Conservation (phyloP, 345 rosid species). For the Brassica incana region DNA sequence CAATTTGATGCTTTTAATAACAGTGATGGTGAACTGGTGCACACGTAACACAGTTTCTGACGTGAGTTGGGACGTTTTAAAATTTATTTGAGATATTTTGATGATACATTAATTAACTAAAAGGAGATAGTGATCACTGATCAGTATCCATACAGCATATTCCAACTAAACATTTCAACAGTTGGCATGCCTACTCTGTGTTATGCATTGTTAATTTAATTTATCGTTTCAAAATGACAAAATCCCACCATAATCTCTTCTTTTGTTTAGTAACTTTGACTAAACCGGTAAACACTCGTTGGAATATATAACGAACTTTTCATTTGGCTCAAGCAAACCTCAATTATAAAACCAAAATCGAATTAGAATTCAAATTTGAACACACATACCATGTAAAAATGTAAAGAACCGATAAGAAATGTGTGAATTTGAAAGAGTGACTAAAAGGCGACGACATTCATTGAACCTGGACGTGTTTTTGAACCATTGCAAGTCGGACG, state of each 20-base stretch:
- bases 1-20: background rate
- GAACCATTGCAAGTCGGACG: background rate
- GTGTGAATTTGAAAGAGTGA: conserved; percentile 18
- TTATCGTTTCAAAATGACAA: background rate
- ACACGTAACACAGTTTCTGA: conserved; percentile 1
- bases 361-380: background rate
- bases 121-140: conserved; percentile 1
- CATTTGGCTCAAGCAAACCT: background rate
- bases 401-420: conserved; percentile 15
- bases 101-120: background rate
- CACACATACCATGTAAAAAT: background rate
- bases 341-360: background rate
- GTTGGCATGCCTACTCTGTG: background rate
- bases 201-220: background rate
- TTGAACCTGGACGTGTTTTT: conserved; percentile 26
- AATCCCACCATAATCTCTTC: background rate
- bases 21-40: background rate
- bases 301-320: background rate
- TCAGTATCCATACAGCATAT: conserved; percentile 22
- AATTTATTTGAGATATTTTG: background rate
- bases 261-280: background rate
- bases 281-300: background rate
- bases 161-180: conserved; percentile 12
- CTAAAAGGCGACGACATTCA: background rate
- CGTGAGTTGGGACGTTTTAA: conserved; percentile 6